A percentile compares a stretch with the other conserved stretches of the same genome.
Evolutionary conservation across 345 rosid species (phyloP).

Genomic region (Ricinus communis): DNA sequence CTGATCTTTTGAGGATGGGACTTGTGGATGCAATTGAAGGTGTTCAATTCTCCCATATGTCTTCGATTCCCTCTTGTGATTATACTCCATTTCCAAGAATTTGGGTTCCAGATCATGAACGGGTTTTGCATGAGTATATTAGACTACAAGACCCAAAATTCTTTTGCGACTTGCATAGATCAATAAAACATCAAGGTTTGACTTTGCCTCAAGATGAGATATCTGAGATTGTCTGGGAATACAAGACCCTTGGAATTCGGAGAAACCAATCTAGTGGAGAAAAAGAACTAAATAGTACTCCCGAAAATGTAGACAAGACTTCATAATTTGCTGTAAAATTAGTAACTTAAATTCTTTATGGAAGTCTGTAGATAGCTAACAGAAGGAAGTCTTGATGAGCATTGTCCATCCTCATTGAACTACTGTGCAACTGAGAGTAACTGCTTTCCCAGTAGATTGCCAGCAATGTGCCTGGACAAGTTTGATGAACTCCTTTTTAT

Average conservation of each 20-base stretch:
- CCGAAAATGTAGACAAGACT: background rate
- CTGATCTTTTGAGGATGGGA: slow-evolving; percentile 95
- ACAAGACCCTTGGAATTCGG: slow-evolving; percentile 75
- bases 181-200: slow-evolving; percentile 60
- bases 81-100: slow-evolving; percentile 87
- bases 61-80: slow-evolving; percentile 89
- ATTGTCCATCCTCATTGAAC: background rate
- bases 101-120: slow-evolving; percentile 88
- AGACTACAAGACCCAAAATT: slow-evolving; percentile 76
- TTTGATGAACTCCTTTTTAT: no score
- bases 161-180: slow-evolving; percentile 66
- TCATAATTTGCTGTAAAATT: slow-evolving; percentile 2
- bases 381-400: background rate
- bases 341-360: background rate
- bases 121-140: slow-evolving; percentile 71
- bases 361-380: background rate
- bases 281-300: slow-evolving; percentile 10
- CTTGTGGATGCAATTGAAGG: slow-evolving; percentile 93
- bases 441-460: no score
- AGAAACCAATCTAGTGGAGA: slow-evolving; percentile 25
- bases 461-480: no score
- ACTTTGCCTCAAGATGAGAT: slow-evolving; percentile 87
- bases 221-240: slow-evolving; percentile 81
- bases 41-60: slow-evolving; percentile 89
- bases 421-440: no score